phyloP scores from a whole-genome alignment of 2,329 filamentous ascomycete genomes.

The Sarocladium oryzae region DNA sequence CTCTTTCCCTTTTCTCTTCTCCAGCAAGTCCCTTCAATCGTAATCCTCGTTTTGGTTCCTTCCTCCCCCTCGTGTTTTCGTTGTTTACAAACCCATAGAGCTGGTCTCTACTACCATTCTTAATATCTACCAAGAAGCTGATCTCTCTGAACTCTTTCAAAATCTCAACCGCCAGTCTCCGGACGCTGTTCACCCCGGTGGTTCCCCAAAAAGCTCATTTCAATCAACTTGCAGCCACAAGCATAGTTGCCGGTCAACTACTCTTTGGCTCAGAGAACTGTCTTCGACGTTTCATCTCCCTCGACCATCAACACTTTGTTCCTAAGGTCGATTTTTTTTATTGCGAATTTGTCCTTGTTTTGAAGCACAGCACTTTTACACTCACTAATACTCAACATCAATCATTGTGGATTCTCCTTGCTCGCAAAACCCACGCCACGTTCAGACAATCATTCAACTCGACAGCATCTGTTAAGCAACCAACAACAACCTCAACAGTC shows the following conservation, averaged over 20 bases:
- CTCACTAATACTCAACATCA: constrained; percentile 38
- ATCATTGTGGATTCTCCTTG: constrained; percentile 45
- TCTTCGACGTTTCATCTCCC: constrained; percentile 14
- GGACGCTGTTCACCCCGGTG: not conserved
- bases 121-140: constrained; percentile 19
- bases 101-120: constrained; percentile 44
- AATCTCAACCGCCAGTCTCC: not conserved
- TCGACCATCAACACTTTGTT: not conserved
- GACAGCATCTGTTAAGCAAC: constrained; percentile 12
- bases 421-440: constrained; percentile 39
- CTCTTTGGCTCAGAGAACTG: constrained; percentile 15
- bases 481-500: constrained; percentile 11
- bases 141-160: constrained; percentile 23
- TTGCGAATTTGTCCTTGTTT: constrained; percentile 8
- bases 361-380: constrained; percentile 25
- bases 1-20: constrained; percentile 43
- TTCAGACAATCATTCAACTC: constrained; percentile 16
- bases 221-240: constrained; percentile 16
- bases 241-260: constrained; percentile 34
- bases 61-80: constrained; percentile 31
- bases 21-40: constrained; percentile 58
- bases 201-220: constrained; percentile 10
- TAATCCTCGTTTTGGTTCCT: constrained; percentile 42
- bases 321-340: constrained; percentile 11
- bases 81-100: constrained; percentile 38